Base-by-base conservation (phyloP, 192 early-diverging fungal species). In the Linnemannia schmuckeri region DNA sequence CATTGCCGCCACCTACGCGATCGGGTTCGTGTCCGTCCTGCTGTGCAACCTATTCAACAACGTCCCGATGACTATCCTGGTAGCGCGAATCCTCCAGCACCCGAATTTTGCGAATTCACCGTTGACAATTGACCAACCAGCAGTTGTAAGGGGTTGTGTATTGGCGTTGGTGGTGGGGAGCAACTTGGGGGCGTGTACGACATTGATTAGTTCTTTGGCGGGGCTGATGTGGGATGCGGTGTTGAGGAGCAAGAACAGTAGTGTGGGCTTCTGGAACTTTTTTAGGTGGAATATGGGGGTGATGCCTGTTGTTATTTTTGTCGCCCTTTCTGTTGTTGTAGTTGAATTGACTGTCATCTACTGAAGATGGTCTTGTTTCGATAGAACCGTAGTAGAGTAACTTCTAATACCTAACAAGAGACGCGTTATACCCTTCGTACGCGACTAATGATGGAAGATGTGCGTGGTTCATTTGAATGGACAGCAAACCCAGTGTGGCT, bases 41-140 rank as follows among this genome's bases (percentile, higher is more conserved):
- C 86, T 93, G 3, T 97, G 94, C 84, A 93, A 93, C 74, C 54
- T 94, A 17, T 77, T 97, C 74, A 96, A 96, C 91, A 97, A 97
- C 82, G 85, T 96, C 61, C 96, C 96, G 10, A 94, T 95, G 95
- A 93, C 96, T 0, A 96, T 97, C 72, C 90, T 97, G 18, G 92
- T 96, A 27, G 92, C 93, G 7, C 90, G 92, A 7, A 92, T 94
- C 9, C 82, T 97, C 24, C 89, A 92, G 76, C 92, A 95, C 72
- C 89, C 91, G 10, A 89, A 90, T 40, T 95, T 94, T 78, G 75
- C 80, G 4, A 71, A 70, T 37, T 90, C 76, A 30, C 47, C 86
- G 15, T 49, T 61, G 73, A 69, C 78, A 46, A 55, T 84, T 73
- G 83, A 22, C 37, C 74, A 88, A 4, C 61, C 61, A 3, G 61